Evolutionary conservation across 305 asterid species (phyloP), one percentile per base, ranked within the genome.

Genomic region (Rubia peregrina): DNA sequence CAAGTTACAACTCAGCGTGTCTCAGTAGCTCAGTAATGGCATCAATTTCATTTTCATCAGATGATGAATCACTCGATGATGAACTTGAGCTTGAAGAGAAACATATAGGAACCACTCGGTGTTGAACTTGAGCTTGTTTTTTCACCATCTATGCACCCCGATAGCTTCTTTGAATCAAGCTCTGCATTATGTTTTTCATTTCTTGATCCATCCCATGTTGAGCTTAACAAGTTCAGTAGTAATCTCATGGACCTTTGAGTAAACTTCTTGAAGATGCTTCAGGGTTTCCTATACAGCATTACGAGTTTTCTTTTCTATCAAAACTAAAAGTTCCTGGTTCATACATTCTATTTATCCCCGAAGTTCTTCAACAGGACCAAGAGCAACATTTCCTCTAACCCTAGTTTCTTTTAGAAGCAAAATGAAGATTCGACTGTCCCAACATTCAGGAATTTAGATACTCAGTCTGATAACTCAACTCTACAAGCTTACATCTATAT

Each of bases 171-270:
- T 69, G 87, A 72, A 82, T 91, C 99, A 59, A 90, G 90, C 85
- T 94, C 99, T 1, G 94, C 81, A 72, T 88, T 89, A 77, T 88
- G 91, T 73, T 89, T 14, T 91, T 86, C 44, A 95, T 81, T 86
- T 91, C 98, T 80, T 85, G 88, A 74, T 87, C 95, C 96, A 85
- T 83, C 90, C 89, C 89, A 87, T 85, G 84, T 87, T 90, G 96
- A 78, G 91, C 97, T 93, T 96, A 76, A 88, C 85, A 72, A 91
- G 90, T 84, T 84, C 81, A 75, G 86, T 80, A 74, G 96, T 77
- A 43, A 89, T 82, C 78, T 89, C 95, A 83, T 83, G 90, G 76
- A 84, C 86, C 79, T 81, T 92, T 9, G 76, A 83, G 71, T 87
- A 88, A 68, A 73, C 81, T 56, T 87, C 89, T 76, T 84, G 85